Percentiles rank a stretch among this genome's conserved stretches.
Evolutionary conservation across 495 filamentous ascomycete species (phyloP).

Genomic region (Copromyces sp.): DNA sequence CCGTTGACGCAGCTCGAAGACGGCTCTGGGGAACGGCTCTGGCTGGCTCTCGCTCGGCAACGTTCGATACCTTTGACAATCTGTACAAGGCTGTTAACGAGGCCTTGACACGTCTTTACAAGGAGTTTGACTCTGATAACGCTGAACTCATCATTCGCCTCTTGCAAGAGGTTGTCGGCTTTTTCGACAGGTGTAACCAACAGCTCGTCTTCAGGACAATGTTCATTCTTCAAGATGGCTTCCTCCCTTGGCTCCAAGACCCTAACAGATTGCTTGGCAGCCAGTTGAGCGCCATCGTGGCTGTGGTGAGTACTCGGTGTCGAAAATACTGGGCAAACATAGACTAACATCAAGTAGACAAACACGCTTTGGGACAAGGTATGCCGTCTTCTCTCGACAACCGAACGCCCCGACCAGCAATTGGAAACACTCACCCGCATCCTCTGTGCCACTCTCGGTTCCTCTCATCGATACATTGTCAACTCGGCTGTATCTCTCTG

Average conservation of each 20-base stretch:
- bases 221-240: constrained; percentile 47
- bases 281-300: constrained; percentile 17
- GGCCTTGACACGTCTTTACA: constrained; percentile 37
- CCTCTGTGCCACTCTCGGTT: constrained; percentile 39
- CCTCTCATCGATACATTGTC: constrained; percentile 33
- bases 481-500: constrained; percentile 31
- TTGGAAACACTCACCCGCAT: constrained; percentile 30
- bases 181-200: constrained; percentile 29
- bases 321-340: background rate
- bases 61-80: constrained; percentile 50
- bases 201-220: constrained; percentile 30
- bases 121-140: constrained; percentile 13
- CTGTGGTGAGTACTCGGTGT: constrained; percentile 24
- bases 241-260: constrained; percentile 54
- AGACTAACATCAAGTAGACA: constrained; percentile 23
- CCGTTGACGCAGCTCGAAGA: constrained; percentile 46
- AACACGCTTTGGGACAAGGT: constrained; percentile 34
- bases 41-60: constrained; percentile 29
- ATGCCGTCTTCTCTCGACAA: constrained; percentile 18
- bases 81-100: constrained; percentile 46
- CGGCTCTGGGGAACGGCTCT: constrained; percentile 49
- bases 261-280: constrained; percentile 24
- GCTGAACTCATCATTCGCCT: constrained; percentile 18
- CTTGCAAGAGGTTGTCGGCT: constrained; percentile 25
- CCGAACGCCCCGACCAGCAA: constrained; percentile 22